A percentile compares a stretch with the other conserved stretches of the same genome.
These are phyloP conservation scores for Cladosporium sp. DNA, from an alignment of 2,329 filamentous ascomycete genomes.

Conservation along the genomic window DNA sequence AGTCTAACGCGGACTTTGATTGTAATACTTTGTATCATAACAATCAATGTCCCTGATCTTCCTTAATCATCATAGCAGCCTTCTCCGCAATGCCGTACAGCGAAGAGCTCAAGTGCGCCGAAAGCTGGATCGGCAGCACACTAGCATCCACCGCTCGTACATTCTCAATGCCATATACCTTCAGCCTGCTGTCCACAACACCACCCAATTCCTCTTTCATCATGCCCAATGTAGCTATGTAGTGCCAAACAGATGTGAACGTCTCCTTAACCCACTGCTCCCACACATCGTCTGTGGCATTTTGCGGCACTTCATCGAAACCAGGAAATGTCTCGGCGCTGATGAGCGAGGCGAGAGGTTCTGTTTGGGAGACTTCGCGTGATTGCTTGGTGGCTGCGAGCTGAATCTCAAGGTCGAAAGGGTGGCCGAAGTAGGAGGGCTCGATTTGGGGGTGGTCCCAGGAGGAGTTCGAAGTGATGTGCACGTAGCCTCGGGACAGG, in stretches of 20 bases:
- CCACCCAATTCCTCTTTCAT: constrained; percentile 24
- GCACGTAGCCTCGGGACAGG: constrained; percentile 29
- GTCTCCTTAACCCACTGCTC: constrained; percentile 28
- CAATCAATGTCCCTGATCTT: constrained; percentile 1
- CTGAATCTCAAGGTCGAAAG: constrained; percentile 40
- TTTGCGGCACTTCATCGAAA: constrained; percentile 9
- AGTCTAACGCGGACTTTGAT: too few relatives aligned
- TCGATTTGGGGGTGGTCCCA: constrained; percentile 42
- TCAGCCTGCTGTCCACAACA: constrained; percentile 40
- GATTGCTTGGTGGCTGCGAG: constrained; percentile 36
- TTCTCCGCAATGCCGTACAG: constrained; percentile 38
- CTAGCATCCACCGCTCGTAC: constrained; percentile 41
- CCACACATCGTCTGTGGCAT: constrained; percentile 25
- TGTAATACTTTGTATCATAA: too few relatives aligned
- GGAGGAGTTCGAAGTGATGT: constrained; percentile 28
- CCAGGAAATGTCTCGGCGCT: constrained; percentile 33
- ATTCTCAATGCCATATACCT: constrained; percentile 39
- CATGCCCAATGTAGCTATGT: constrained; percentile 31
- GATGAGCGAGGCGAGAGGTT: constrained; percentile 30
- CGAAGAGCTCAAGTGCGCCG: constrained; percentile 31
- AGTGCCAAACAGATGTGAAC: constrained; percentile 34
- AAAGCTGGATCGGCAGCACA: constrained; percentile 35
- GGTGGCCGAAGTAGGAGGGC: constrained; percentile 45
- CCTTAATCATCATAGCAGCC: constrained; percentile 34
- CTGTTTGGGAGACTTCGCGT: constrained; percentile 32